Conservation (phyloP, 495 filamentous ascomycete genomes). For the Pseudoneurospora amorphoporcata region DNA sequence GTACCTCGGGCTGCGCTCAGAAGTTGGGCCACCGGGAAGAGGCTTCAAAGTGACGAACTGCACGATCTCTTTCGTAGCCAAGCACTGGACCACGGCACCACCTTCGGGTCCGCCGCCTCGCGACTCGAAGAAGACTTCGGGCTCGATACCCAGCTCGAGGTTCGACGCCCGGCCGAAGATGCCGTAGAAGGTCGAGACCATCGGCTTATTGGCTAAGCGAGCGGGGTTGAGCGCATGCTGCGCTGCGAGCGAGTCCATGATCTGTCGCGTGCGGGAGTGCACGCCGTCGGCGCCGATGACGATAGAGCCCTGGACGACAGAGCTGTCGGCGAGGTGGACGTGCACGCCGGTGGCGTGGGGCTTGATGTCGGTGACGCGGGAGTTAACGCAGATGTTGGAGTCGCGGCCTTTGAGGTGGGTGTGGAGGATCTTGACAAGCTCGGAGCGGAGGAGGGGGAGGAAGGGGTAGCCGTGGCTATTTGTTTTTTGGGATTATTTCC, state of each 20-base stretch:
- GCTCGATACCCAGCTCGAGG: background rate
- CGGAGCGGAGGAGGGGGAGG: conserved; percentile 21
- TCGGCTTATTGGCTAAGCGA: background rate
- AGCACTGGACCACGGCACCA: background rate
- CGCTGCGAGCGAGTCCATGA: conserved; percentile 26
- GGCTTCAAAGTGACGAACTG: background rate
- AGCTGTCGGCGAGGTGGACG: conserved; percentile 29
- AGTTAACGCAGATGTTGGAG: conserved; percentile 17
- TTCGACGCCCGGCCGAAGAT: background rate
- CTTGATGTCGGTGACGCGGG: conserved; percentile 20
- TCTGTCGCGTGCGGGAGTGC: conserved; percentile 31
- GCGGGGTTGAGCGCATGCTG: background rate
- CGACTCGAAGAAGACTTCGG: background rate
- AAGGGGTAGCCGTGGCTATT: conserved; percentile 27
- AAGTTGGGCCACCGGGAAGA: background rate
- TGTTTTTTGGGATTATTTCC: background rate
- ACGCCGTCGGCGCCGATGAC: conserved; percentile 45
- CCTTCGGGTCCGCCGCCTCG: background rate
- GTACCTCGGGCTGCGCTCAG: background rate
- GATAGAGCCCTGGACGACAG: conserved; percentile 30
- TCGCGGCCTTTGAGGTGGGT: conserved; percentile 21
- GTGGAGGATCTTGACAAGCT: conserved; percentile 26
- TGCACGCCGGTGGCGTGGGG: conserved; percentile 12
- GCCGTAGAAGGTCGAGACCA: background rate
- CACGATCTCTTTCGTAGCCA: background rate